phyloP scores from a whole-genome alignment of 345 rosid genomes.

The Corchorus capsularis region DNA sequence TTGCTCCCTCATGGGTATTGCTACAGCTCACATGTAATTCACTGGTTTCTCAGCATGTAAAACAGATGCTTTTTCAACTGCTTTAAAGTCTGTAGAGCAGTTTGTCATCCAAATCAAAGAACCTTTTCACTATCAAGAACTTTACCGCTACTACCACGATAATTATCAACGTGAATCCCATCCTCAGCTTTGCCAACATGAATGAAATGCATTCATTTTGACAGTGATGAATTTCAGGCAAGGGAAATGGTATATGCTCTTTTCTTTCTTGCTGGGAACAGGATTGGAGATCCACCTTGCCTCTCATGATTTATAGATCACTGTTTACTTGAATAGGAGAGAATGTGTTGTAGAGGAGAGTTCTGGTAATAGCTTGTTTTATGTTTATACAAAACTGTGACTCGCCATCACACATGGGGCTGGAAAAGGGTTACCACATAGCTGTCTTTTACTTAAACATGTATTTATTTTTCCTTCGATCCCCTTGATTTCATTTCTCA shows the following conservation, averaged over 20 bases:
- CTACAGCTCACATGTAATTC: not conserved
- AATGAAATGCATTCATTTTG: not conserved
- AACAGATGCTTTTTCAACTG: not conserved
- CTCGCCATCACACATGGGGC: not conserved
- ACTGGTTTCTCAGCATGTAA: not conserved
- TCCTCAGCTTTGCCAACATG: not conserved
- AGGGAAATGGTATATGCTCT: not conserved
- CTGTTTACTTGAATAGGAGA: not conserved
- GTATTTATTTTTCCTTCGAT: not conserved
- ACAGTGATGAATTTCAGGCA: not conserved
- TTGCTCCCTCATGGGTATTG: not conserved
- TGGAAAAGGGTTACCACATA: not conserved
- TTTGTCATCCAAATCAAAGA: not conserved
- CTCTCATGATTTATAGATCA: not conserved
- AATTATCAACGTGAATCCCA: too few relatives aligned
- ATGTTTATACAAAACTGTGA: not conserved
- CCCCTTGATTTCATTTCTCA: not conserved
- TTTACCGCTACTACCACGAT: not conserved
- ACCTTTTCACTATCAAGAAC: too few relatives aligned
- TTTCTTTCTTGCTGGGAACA: not conserved
- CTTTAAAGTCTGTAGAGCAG: not conserved
- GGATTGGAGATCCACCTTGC: slow-evolving; percentile 1
- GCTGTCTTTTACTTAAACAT: not conserved
- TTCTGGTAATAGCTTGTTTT: not conserved
- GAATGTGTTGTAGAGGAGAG: not conserved